phyloP scores from a whole-genome alignment of 129 eudicot species.

The Lonicera japonica region DNA sequence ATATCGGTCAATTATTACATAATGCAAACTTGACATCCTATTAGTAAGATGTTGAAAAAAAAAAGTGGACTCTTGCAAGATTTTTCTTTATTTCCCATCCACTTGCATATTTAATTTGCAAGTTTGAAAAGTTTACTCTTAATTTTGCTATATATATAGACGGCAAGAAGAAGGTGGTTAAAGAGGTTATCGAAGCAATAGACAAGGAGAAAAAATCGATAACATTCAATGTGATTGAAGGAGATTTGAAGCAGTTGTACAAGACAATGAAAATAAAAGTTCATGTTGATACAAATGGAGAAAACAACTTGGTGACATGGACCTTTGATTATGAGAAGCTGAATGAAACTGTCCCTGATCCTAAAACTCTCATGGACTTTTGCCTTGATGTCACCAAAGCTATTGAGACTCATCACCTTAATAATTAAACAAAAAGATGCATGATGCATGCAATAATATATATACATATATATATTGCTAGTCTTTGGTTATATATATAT shows the following conservation, averaged over 20 bases:
- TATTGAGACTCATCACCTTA: constrained; percentile 22
- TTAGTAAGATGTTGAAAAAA: not conserved
- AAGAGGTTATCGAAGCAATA: constrained; percentile 22
- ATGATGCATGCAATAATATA: no score
- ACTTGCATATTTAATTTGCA: no score
- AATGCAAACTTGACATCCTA: no score
- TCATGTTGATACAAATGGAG: constrained; percentile 19
- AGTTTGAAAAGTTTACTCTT: not conserved
- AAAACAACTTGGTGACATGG: constrained; percentile 22
- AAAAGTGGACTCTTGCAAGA: not conserved
- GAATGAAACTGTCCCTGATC: constrained; percentile 19
- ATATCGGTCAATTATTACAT: no score
- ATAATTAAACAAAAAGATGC: no score
- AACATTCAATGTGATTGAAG: constrained; percentile 26
- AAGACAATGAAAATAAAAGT: not conserved
- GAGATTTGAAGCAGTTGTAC: constrained; percentile 26
- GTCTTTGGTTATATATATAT: no score
- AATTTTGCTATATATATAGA: constrained; percentile 2
- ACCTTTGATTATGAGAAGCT: constrained; percentile 29
- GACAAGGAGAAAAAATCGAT: constrained; percentile 30
- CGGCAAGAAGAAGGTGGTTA: constrained; percentile 21
- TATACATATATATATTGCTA: no score
- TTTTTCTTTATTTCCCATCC: no score
- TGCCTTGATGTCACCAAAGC: constrained; percentile 21
- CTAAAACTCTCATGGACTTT: constrained; percentile 16